Evolutionary conservation across 768 basidiomycete genomes (phyloP), one percentile per base, ranked within the genome.

Genomic region (Lactifluus volemus): DNA sequence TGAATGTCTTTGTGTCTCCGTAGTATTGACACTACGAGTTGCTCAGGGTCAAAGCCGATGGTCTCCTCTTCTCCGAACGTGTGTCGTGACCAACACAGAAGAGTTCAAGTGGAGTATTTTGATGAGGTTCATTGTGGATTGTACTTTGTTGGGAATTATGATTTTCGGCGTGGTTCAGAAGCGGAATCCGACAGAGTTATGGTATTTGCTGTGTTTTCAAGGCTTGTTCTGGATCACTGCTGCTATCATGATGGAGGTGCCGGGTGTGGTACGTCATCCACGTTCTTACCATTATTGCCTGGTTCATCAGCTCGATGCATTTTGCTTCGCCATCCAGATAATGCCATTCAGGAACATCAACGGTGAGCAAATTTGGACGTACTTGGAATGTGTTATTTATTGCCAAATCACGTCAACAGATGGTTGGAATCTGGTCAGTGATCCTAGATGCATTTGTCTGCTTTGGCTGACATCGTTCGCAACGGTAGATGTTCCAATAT

Each of bases 161-260:
- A 12, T 58, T 21, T 41, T 48, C 7, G 64, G 64, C 21, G 64
- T 65, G 12, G 53, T 65, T 36, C 55, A 48, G 39, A 65, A 65
- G 53, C 30, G 42, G 49, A 65, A 65, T 49, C 47, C 55, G 52
- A 65, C 64, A 12, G 38, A 54, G 34, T 29, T 65, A 19, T 65
- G 64, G 64, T 58, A 63, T 36, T n/a, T 65, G 57, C 32, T 65
- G 47, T 65, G 59, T 30, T 49, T 65, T 30, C 64, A 65, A 29
- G 64, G 48, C 30, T 19, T 64, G 9, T 48, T 61, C 19, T 64
- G 63, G 63, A 53, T 64, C 12, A 44, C 56, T 36, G 42, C 54
- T 2, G 55, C 63, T 2, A 52, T 38, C 4, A 5, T 62, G 30
- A 63, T 60, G 8, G 63, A 64, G 47, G 15, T 64, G 9, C 63